Evolutionary conservation across 768 basidiomycete species (phyloP).

Genomic region (Tulasnella sp.): DNA sequence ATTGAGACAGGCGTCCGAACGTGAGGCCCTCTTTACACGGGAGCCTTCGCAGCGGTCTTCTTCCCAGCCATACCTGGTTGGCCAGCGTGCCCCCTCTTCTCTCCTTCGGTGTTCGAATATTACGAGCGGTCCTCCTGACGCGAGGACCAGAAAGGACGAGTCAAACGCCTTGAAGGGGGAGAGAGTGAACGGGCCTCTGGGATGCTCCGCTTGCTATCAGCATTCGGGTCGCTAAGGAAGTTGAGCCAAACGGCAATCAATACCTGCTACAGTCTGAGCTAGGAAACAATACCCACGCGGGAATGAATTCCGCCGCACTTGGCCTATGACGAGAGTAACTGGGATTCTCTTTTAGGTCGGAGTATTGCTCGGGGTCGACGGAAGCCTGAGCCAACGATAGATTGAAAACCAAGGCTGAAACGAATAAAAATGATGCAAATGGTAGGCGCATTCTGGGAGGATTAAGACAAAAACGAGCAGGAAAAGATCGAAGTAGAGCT

Average conservation of each 20-base stretch:
- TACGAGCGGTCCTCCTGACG: background rate
- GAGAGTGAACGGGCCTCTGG: background rate
- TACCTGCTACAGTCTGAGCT: no score
- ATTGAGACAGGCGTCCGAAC: background rate
- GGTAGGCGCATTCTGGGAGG: background rate
- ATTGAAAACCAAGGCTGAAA: background rate
- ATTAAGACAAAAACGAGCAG: background rate
- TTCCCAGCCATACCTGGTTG: background rate
- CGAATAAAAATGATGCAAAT: background rate
- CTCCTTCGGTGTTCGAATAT: background rate
- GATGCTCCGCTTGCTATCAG: background rate
- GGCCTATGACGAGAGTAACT: background rate
- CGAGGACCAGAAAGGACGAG: background rate
- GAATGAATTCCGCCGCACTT: background rate
- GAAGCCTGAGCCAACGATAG: background rate
- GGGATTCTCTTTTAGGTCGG: background rate
- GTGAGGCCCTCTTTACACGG: background rate
- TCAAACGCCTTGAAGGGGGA: background rate
- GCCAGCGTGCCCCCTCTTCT: background rate
- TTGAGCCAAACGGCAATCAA: no score
- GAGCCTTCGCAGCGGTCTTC: background rate
- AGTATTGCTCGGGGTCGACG: background rate
- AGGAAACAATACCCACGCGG: background rate
- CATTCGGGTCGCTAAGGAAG: no score
- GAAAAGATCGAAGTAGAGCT: no score